Base-by-base conservation (phyloP, 2,329 filamentous ascomycete genomes). In the Phaeosphaeria sp. region DNA sequence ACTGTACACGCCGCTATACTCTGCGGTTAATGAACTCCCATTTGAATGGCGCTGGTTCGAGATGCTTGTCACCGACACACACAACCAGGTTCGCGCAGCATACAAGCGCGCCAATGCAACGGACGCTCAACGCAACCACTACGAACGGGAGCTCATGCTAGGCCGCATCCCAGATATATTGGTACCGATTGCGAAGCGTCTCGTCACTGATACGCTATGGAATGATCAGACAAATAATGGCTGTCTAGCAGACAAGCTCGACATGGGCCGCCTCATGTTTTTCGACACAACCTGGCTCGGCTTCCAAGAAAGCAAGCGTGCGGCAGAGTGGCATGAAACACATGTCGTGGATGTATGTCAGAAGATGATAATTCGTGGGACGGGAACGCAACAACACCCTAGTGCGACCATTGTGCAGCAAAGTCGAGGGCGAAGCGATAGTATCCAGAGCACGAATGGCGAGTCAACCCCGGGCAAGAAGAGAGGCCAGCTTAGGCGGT, bases 231-330 rank as follows among this genome's bases (percentile, higher is more conserved):
- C 20, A 80, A 77, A 0, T 77, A 57, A 63, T 20, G 64, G 62
- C 0, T 80, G 82, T 20, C 83, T 93, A 53, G 82, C 85, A 42
- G 80, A 80, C 5, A 81, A 84, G 53, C 83, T 88, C 11, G 87
- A 95, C 63, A 83, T 87, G 25, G 85, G 88, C 9, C 84, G 84
- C 59, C 81, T 96, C 49, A 91, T 91, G 77, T 90, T 92, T 76
- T 86, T 86, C 49, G 87, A 95, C 71, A 91, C 88, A 54, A 82
- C 82, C 49, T 85, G 91, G 72, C 81, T 95, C 11, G 89, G 90
- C 5, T 80, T 92, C 15, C 83, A 84, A 9, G 84, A 88, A 52
- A 86, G 88, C 57, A 76, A 77, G 15, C 78, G 79, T 18, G 85
- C 83, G 4, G 85, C 87, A 62, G 76, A 83, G 9, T 91, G 89